These are phyloP conservation scores for Musa acuminata DNA, from an alignment of 176 grass and related monocot genomes.

Conservation along the genomic window DNA sequence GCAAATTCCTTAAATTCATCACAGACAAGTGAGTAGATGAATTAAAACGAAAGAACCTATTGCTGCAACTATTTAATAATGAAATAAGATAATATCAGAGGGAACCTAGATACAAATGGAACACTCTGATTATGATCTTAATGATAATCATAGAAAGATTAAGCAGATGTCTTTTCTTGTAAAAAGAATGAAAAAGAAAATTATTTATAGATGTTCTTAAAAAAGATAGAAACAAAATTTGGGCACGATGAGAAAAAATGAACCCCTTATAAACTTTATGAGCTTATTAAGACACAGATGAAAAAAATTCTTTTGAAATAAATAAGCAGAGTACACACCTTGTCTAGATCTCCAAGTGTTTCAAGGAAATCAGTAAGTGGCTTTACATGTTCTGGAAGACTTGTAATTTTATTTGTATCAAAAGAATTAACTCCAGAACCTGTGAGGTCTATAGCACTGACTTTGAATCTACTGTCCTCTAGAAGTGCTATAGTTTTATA, in stretches of 20 bases:
- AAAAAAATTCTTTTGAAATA: background rate
- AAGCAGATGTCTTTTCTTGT: no score
- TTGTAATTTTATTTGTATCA: constrained; percentile 68
- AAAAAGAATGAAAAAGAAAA: no score
- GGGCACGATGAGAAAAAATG: background rate
- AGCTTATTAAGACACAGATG: background rate
- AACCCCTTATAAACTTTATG: background rate
- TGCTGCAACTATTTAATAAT: no score
- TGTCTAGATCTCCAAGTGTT: constrained; percentile 52
- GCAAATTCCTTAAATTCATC: no score
- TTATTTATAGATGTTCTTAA: no score
- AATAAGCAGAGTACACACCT: constrained; percentile 33
- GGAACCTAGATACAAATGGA: no score
- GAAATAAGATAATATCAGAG: no score
- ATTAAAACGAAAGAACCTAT: no score
- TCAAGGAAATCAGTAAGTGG: constrained; percentile 72
- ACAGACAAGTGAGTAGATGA: no score
- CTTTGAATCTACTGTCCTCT: constrained; percentile 86
- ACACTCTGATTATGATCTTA: no score
- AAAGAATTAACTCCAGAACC: constrained; percentile 81
- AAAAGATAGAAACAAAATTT: no score
- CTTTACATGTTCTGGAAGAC: constrained; percentile 65
- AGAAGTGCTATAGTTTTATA: constrained; percentile 90
- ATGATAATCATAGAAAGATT: no score
- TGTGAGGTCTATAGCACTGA: constrained; percentile 80